A percentile compares a stretch with the other conserved stretches of the same genome.
phyloP scores from a whole-genome alignment of 2,329 filamentous ascomycete species.

The Aspergillus fumigatus region DNA sequence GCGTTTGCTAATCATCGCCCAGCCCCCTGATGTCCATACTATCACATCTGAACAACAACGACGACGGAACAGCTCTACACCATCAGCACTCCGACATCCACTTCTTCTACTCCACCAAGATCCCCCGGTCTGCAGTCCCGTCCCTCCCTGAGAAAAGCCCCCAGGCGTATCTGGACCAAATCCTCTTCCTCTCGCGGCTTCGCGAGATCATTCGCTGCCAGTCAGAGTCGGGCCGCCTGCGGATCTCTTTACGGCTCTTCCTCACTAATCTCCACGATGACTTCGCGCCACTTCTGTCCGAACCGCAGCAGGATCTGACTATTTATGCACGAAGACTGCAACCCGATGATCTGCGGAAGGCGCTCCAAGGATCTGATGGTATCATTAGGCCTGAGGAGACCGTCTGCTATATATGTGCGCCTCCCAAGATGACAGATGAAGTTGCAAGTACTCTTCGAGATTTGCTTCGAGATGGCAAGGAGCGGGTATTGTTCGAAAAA shows the following conservation, averaged over 20 bases:
- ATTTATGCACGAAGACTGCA: conserved; percentile 32
- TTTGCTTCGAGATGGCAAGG: conserved; percentile 41
- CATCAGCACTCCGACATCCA: conserved; percentile 44
- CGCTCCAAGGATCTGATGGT: conserved; percentile 27
- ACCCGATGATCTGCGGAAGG: conserved; percentile 32
- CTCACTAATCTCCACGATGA: conserved; percentile 24
- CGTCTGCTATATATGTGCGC: conserved; percentile 64
- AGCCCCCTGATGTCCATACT: conserved; percentile 72
- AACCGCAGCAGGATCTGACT: conserved; percentile 20
- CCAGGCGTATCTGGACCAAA: conserved; percentile 24
- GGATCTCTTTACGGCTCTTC: conserved; percentile 31
- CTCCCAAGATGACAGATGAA: conserved; percentile 64
- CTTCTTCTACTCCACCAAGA: conserved; percentile 61
- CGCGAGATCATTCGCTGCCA: conserved; percentile 32
- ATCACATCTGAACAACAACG: conserved; percentile 48
- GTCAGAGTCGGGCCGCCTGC: conserved; percentile 20
- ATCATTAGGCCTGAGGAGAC: conserved; percentile 30
- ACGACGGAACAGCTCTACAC: conserved; percentile 33
- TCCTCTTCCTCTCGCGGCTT: conserved; percentile 48
- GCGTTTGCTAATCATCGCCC: conserved; percentile 5
- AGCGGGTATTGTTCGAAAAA: conserved; percentile 55
- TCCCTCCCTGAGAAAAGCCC: neutral
- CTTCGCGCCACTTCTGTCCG: conserved; percentile 4
- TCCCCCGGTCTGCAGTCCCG: conserved; percentile 16
- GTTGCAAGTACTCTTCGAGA: conserved; percentile 46